Conservation (phyloP, 441 rosid species). For the Manihot esculenta region DNA sequence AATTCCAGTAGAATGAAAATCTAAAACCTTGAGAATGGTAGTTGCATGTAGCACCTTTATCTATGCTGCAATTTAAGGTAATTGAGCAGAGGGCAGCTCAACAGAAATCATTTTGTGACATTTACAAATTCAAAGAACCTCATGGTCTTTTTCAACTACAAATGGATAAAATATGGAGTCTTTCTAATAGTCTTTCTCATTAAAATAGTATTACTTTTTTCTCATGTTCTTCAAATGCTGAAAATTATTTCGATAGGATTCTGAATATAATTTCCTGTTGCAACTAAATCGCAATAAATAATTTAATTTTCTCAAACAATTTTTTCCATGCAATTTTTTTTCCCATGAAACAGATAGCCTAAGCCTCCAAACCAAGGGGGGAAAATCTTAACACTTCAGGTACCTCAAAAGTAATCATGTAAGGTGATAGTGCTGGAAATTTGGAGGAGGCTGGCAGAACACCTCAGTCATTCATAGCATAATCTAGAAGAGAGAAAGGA, state of each 20-base stretch:
- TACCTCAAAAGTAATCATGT: neutral
- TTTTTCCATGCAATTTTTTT: neutral
- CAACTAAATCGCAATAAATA: neutral
- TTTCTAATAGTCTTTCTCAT: neutral
- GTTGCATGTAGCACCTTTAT: neutral
- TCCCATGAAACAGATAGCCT: neutral
- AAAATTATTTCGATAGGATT: too few relatives aligned
- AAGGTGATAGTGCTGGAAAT: too few relatives aligned
- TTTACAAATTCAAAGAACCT: neutral
- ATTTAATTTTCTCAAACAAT: neutral
- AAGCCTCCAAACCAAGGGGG: neutral
- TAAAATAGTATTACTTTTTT: neutral
- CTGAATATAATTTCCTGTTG: neutral
- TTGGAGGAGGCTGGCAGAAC: too few relatives aligned
- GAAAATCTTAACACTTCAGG: neutral
- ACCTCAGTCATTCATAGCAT: too few relatives aligned
- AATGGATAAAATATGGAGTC: neutral
- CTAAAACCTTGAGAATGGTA: neutral
- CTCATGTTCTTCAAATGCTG: neutral
- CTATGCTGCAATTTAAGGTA: neutral
- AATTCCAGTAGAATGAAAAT: neutral
- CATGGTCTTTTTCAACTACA: neutral
- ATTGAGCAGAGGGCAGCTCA: too few relatives aligned
- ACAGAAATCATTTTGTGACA: neutral
- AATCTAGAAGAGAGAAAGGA: too few relatives aligned